These are phyloP conservation scores for Kuraishia hungarica DNA, from an alignment of 805 yeast genomes.

Conservation along the genomic window DNA sequence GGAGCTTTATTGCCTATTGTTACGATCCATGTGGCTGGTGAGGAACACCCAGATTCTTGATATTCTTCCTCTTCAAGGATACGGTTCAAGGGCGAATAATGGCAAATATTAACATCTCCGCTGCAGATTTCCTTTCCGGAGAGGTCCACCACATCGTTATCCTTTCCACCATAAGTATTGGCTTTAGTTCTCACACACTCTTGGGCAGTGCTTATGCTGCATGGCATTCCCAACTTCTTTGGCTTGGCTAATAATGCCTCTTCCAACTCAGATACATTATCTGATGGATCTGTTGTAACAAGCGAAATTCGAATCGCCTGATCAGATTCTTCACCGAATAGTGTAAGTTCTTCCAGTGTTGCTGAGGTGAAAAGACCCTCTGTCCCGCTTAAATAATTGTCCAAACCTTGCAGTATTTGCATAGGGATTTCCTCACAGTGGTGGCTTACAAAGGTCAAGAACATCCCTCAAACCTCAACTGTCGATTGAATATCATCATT, in stretches of 20 bases:
- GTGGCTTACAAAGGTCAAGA: neutral
- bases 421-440: neutral
- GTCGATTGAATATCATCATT: neutral
- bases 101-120: no score
- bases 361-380: neutral
- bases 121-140: no score
- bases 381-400: neutral
- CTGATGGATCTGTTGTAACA: neutral
- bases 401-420: neutral
- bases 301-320: neutral
- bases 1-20: neutral
- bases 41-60: neutral
- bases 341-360: neutral
- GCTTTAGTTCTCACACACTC: no score
- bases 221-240: no score
- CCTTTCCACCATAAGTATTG: no score
- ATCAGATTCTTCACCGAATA: neutral
- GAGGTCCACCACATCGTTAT: no score
- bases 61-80: neutral
- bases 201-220: no score
- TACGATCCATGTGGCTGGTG: neutral
- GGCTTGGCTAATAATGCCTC: no score
- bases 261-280: neutral
- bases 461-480: neutral
- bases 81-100: neutral